Evolutionary conservation across 805 yeast species (phyloP).

Genomic region (Kazachstania martiniae): DNA sequence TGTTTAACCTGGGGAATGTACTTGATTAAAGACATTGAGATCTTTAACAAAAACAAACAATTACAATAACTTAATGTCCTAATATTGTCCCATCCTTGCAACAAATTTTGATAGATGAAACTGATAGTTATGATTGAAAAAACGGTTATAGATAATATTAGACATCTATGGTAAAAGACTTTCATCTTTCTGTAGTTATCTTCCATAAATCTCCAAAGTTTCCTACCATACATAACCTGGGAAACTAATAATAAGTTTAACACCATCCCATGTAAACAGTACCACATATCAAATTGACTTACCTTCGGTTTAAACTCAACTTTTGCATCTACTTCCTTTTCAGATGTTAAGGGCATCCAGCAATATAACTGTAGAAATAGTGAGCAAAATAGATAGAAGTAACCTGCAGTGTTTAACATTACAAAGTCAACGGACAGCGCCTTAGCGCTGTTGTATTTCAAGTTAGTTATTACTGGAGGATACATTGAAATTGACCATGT

Average conservation of each 20-base stretch:
- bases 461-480: slow-evolving; percentile 36
- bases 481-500: slow-evolving; percentile 42
- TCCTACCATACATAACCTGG: slow-evolving; percentile 30
- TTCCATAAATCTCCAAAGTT: slow-evolving; percentile 28
- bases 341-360: slow-evolving; percentile 25
- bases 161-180: slow-evolving; percentile 13
- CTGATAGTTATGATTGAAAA: slow-evolving; percentile 9
- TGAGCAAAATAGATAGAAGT: slow-evolving; percentile 34
- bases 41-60: slow-evolving; percentile 29
- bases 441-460: slow-evolving; percentile 32
- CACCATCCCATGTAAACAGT: slow-evolving; percentile 37
- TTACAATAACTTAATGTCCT: slow-evolving; percentile 18
- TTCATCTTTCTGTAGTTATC: slow-evolving; percentile 17
- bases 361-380: slow-evolving; percentile 33
- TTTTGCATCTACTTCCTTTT: slow-evolving; percentile 23
- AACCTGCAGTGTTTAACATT: slow-evolving; percentile 37
- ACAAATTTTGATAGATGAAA: slow-evolving; percentile 5
- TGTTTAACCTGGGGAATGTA: slow-evolving; percentile 77
- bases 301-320: slow-evolving; percentile 28
- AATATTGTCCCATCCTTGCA: slow-evolving; percentile 15
- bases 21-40: slow-evolving; percentile 38
- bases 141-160: slow-evolving; percentile 9
- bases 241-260: slow-evolving; percentile 32
- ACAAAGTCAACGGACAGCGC: slow-evolving; percentile 42
- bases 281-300: slow-evolving; percentile 35